Percentiles rank a stretch among this genome's conserved stretches.
phyloP scores from a whole-genome alignment of 1,284 basidiomycete species.

The Ceratobasidium sp. region DNA sequence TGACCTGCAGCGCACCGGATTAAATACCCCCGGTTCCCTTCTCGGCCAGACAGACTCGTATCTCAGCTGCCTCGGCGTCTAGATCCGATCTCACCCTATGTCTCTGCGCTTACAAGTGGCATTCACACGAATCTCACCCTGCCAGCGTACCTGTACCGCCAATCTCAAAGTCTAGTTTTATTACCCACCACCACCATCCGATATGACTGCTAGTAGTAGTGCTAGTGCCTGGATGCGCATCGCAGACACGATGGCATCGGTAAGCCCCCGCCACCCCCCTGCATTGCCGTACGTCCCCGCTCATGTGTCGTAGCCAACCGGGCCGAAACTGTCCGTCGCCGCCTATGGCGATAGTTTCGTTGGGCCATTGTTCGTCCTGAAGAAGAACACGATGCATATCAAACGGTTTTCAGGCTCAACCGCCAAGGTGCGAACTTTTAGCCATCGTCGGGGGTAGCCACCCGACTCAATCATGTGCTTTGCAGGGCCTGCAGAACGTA shows the following conservation, averaged over 20 bases:
- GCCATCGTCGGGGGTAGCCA: background rate
- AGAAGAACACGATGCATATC: conserved; percentile 39
- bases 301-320: conserved; percentile 11
- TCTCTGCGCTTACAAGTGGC: conserved; percentile 16
- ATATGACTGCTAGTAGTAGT: conserved; percentile 34
- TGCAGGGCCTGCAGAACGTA: conserved; percentile 39
- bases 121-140: conserved; percentile 37
- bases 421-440: conserved; percentile 11
- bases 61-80: conserved; percentile 35
- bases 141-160: background rate
- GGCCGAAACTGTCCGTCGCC: conserved; percentile 30
- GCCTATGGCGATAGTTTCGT: conserved; percentile 40
- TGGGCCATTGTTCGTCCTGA: conserved; percentile 33
- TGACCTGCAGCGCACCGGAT: background rate
- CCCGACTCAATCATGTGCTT: conserved; percentile 18
- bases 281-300: background rate
- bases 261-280: conserved; percentile 14
- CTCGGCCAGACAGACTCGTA: background rate
- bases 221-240: conserved; percentile 33
- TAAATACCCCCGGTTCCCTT: background rate
- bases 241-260: conserved; percentile 11
- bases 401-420: conserved; percentile 41
- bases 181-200: conserved; percentile 2
- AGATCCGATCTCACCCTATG: conserved; percentile 41
- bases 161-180: background rate